Conservation (phyloP, 169 alveolate species). For the Perkinsus marinus region DNA sequence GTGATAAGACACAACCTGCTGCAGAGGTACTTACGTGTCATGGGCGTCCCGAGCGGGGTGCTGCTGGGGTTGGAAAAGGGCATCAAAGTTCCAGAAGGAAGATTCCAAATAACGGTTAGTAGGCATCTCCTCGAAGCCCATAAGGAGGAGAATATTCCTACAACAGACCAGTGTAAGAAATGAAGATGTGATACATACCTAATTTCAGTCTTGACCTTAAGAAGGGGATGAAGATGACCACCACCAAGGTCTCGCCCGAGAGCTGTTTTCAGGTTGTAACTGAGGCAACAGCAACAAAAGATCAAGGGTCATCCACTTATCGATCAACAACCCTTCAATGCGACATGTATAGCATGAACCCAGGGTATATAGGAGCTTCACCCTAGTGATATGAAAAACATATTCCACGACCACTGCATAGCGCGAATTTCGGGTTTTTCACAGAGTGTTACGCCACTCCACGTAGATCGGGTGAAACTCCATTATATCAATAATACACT, state of each 20-base stretch:
- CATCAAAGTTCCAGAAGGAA: constrained; percentile 98
- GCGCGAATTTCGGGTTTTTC: too few relatives aligned
- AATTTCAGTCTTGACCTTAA: constrained; percentile 64
- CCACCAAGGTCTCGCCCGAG: constrained; percentile 52
- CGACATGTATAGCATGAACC: too few relatives aligned
- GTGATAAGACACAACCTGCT: not conserved
- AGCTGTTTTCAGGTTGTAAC: constrained; percentile 54
- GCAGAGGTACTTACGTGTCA: constrained; percentile 75
- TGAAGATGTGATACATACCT: constrained; percentile 14
- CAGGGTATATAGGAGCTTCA: too few relatives aligned
- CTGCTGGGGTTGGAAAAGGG: constrained; percentile 96
- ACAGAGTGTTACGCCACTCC: too few relatives aligned
- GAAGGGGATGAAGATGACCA: constrained; percentile 77
- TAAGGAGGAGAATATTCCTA: constrained; percentile 51
- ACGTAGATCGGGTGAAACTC: too few relatives aligned
- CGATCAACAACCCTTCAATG: too few relatives aligned
- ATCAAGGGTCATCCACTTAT: too few relatives aligned
- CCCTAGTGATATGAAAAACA: too few relatives aligned
- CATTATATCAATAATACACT: too few relatives aligned
- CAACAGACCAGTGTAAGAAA: not conserved
- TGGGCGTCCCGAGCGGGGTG: constrained; percentile 99
- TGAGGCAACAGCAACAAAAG: too few relatives aligned
- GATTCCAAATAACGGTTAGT: constrained; percentile 93
- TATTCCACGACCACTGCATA: too few relatives aligned
- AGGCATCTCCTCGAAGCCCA: constrained; percentile 97